Evolutionary conservation across 1,139 yeast genomes (phyloP).

Genomic region (Candida labiduridarum): DNA sequence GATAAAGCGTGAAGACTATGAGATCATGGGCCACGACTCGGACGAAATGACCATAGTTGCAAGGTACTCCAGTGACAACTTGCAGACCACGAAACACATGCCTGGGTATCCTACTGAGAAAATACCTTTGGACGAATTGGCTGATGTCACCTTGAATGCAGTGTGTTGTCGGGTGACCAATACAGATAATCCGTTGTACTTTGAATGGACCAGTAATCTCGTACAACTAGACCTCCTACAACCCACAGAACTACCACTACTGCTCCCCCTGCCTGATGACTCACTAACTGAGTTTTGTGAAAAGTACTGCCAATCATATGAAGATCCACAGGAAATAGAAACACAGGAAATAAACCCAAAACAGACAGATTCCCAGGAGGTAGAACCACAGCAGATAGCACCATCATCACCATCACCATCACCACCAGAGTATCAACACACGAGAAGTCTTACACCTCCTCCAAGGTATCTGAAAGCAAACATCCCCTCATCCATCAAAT

Average conservation of each 20-base stretch:
- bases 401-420: not conserved
- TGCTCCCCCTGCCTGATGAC: not conserved
- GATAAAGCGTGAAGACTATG: not conserved
- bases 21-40: slow-evolving; percentile 1
- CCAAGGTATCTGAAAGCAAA: not conserved
- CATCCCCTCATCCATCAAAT: slow-evolving; percentile 8
- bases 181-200: not conserved
- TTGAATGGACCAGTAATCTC: not conserved
- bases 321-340: not conserved
- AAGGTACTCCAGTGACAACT: not conserved
- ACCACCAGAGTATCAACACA: not conserved
- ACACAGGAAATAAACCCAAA: not conserved
- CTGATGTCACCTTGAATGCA: not conserved
- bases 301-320: not conserved
- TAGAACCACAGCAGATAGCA: not conserved
- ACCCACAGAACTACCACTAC: not conserved
- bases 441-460: not conserved
- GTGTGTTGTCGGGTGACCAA: not conserved
- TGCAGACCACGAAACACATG: not conserved
- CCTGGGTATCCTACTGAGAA: not conserved
- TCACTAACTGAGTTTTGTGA: not conserved
- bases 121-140: slow-evolving; percentile 6
- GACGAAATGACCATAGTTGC: slow-evolving; percentile 11
- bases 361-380: not conserved
- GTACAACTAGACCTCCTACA: not conserved